Percentiles rank a stretch among this genome's conserved stretches.
phyloP scores from a whole-genome alignment of 2,329 filamentous ascomycete species.

The Lojkania enalia region DNA sequence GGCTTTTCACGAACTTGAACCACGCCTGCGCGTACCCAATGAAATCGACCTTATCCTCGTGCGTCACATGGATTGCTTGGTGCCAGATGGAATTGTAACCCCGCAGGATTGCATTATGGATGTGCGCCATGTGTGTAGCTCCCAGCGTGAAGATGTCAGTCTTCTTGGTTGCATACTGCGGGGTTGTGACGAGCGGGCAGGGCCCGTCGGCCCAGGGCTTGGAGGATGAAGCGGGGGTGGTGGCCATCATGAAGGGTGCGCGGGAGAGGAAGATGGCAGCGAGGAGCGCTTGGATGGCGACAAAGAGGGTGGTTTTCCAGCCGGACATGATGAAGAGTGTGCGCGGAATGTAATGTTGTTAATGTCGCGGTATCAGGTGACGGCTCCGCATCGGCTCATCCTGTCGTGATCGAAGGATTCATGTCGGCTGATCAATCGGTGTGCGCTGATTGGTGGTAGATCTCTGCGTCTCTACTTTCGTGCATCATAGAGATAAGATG shows the following conservation, averaged over 20 bases:
- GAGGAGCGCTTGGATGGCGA: no score
- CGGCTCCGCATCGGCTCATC: not conserved
- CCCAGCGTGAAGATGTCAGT: conserved; percentile 39
- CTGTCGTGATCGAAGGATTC: not conserved
- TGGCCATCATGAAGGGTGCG: conserved; percentile 16
- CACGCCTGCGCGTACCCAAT: conserved; percentile 42
- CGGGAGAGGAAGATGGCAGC: no score
- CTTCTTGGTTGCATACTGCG: conserved; percentile 38
- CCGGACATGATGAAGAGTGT: no score
- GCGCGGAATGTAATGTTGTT: no score
- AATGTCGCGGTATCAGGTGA: not conserved
- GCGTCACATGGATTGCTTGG: conserved; percentile 39
- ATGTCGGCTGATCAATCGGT: not conserved
- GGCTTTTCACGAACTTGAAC: conserved; percentile 40
- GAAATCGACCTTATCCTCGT: conserved; percentile 39
- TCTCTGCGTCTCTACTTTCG: no score
- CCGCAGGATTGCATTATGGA: conserved; percentile 47
- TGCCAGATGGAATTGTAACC: conserved; percentile 48
- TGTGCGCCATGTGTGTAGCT: conserved; percentile 43
- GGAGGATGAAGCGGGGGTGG: conserved; percentile 4
- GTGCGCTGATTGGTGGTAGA: not conserved
- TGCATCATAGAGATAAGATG: no score
- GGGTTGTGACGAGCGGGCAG: conserved; percentile 30
- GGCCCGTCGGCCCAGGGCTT: conserved; percentile 39
- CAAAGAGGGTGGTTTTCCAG: no score